phyloP scores from a whole-genome alignment of 805 yeast genomes.

The Scheffersomyces spartinae region DNA sequence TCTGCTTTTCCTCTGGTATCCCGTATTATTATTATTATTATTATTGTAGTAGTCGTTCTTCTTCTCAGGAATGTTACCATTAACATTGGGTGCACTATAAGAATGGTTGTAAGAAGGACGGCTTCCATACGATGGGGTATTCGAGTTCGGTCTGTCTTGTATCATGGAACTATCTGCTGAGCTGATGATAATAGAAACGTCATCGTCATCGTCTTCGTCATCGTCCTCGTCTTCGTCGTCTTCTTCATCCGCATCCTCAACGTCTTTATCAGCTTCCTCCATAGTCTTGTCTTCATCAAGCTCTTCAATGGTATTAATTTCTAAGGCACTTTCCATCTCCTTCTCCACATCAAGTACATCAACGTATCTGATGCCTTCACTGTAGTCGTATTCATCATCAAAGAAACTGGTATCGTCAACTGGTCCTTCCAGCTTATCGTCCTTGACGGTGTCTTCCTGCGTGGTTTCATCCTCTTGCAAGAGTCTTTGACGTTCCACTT shows the following conservation, averaged over 20 bases:
- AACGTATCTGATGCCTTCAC: no score
- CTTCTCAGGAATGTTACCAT: background rate
- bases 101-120: background rate
- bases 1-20: no score
- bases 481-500: no score
- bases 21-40: slow-evolving; percentile 3
- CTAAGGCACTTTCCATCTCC: no score
- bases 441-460: slow-evolving; percentile 6
- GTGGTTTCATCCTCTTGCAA: no score
- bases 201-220: slow-evolving; percentile 25
- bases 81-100: slow-evolving; percentile 1
- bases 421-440: background rate
- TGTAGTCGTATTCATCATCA: background rate
- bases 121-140: no score
- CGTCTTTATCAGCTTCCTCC: slow-evolving; percentile 2
- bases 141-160: no score
- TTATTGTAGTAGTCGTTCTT: slow-evolving; percentile 1
- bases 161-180: slow-evolving; percentile 14
- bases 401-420: background rate
- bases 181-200: slow-evolving; percentile 25
- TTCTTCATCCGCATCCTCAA: slow-evolving; percentile 6
- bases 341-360: no score
- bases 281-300: slow-evolving; percentile 1
- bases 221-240: slow-evolving; percentile 15
- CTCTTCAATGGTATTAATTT: no score